These are phyloP conservation scores for Syncephalastrum monosporum DNA, from an alignment of 371 early-diverging fungal species.

Conservation along the genomic window DNA sequence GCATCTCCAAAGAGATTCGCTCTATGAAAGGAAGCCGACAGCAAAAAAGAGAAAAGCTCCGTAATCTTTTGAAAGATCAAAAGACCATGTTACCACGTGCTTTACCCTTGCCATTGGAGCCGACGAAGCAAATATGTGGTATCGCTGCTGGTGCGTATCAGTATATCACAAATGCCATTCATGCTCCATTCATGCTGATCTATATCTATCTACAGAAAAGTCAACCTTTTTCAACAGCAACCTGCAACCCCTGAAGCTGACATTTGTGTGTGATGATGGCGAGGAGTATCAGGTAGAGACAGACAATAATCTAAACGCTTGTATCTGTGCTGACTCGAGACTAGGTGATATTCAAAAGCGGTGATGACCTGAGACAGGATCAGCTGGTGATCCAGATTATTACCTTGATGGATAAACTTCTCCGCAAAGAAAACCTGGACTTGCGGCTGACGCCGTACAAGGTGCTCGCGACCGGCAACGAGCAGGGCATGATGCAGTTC, in stretches of 20 bases:
- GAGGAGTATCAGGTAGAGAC: slow-evolving; percentile 68
- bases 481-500: slow-evolving; percentile 93
- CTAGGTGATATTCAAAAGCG: slow-evolving; percentile 89
- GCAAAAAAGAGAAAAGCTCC: slow-evolving; percentile 84
- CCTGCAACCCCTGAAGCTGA: slow-evolving; percentile 81
- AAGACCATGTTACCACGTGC: slow-evolving; percentile 75
- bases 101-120: slow-evolving; percentile 86
- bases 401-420: slow-evolving; percentile 90
- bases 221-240: slow-evolving; percentile 90
- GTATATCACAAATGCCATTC: too few relatives aligned
- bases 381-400: slow-evolving; percentile 96
- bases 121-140: slow-evolving; percentile 79
- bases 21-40: slow-evolving; percentile 76
- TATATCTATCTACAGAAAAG: slow-evolving; percentile 52
- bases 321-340: background rate
- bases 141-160: slow-evolving; percentile 67
- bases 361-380: slow-evolving; percentile 97
- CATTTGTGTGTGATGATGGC: slow-evolving; percentile 78
- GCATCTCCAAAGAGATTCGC: slow-evolving; percentile 71
- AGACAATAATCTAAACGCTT: background rate
- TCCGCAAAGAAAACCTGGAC: slow-evolving; percentile 93
- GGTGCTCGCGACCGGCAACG: slow-evolving; percentile 91
- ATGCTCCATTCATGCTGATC: background rate
- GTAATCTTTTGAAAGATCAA: slow-evolving; percentile 73
- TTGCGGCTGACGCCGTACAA: slow-evolving; percentile 90